Evolutionary conservation across 495 filamentous ascomycete species (phyloP).

Genomic region (Terfezia claveryi): DNA sequence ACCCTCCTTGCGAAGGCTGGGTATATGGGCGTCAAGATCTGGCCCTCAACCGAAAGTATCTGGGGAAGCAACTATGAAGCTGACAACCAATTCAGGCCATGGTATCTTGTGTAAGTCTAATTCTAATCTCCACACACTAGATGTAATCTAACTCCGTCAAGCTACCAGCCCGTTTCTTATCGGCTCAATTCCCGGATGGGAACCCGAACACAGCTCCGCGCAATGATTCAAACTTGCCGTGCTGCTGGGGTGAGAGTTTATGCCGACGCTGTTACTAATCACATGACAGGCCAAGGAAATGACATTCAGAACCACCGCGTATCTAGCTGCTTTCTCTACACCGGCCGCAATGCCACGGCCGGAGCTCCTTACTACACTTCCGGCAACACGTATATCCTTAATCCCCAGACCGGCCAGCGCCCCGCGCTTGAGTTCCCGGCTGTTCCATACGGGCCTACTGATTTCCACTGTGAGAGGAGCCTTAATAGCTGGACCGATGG

Average conservation of each 20-base stretch:
- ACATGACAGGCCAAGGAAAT: conserved; percentile 17
- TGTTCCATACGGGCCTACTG: conserved; percentile 19
- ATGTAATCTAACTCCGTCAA: neutral
- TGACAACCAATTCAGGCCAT: conserved; percentile 15
- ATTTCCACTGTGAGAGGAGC: conserved; percentile 19
- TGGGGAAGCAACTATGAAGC: conserved; percentile 19
- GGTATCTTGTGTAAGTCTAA: conserved; percentile 14
- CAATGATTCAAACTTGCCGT: conserved; percentile 21
- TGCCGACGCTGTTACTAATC: conserved; percentile 19
- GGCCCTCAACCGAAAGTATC: conserved; percentile 18
- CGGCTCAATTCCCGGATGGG: conserved; percentile 17
- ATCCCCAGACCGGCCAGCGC: conserved; percentile 17
- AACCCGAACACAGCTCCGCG: conserved; percentile 16
- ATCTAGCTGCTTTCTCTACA: conserved; percentile 10
- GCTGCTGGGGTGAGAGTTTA: conserved; percentile 19
- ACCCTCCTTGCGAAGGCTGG: conserved; percentile 18
- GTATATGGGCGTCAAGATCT: conserved; percentile 21
- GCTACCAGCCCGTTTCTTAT: conserved; percentile 20
- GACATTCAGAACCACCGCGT: conserved; percentile 20
- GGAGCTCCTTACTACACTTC: conserved; percentile 20
- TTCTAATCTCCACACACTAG: too few relatives aligned
- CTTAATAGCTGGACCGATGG: conserved; percentile 18
- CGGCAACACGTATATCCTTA: conserved; percentile 19
- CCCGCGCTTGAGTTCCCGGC: conserved; percentile 19
- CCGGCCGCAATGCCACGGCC: conserved; percentile 19